Evolutionary conservation across 805 yeast genomes (phyloP), one percentile per base, ranked within the genome.

Genomic region (Candida sphagnicola): DNA sequence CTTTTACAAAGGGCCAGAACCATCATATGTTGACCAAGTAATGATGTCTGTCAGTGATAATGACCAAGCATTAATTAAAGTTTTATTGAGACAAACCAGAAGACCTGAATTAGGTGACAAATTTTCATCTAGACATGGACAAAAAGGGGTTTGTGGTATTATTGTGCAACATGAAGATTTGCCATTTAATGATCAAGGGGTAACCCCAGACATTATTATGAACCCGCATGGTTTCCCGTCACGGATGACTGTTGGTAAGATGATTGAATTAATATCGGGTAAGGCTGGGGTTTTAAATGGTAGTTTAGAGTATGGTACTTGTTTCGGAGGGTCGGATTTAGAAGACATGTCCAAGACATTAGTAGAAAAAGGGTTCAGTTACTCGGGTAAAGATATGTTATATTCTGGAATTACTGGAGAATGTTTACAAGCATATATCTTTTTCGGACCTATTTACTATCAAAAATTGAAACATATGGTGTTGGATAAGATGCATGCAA

Each of bases 201-300:
- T 93, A 18, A 72, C 79, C 3, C 99, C 99, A 0, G 99, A 91
- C 67, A 90, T 91, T 48, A 91, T 91, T 55, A 91, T 91, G 97
- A 91, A 91, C 57, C 99, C 99, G 1, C 99, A 91, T 62, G 99
- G 97, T 70, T 93, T 91, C 82, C 99, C 99, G 46, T 91, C 98
- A 25, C 95, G 99, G 77, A 93, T 93, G 99, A 93, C 99, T 28
- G 98, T 93, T 14, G 99, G 99, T 43, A 93, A 93, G 65, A 91
- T 93, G 98, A 80, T 93, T 49, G 99, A 93, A 62, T 73, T 91
- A 45, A 85, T 93, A 17, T 85, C 96, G 23, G 99, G 99, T 50
- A 93, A 93, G 58, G 99, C 98, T 0, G 99, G 99, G 60, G 97
- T 93, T 28, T 65, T 93, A 50, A 85, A 87, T 51, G 99, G 99